Evolutionary conservation across 495 filamentous ascomycete genomes (phyloP).

Genomic region (Gamarada debralockiae): DNA sequence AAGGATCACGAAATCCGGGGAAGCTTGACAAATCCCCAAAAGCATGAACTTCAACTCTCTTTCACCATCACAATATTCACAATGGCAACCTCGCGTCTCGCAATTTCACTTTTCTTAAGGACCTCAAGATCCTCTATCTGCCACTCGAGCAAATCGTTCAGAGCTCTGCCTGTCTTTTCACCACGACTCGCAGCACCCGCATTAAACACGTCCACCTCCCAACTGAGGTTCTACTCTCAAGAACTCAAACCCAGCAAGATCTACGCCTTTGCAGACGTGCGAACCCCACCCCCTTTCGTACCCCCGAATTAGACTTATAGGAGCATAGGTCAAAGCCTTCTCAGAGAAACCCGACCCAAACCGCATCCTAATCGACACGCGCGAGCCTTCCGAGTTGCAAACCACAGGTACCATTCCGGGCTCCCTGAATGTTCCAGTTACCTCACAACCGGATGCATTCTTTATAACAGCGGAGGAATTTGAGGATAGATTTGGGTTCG

Average conservation of each 20-base stretch:
- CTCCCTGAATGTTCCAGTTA: constrained; percentile 76
- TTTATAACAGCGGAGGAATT: constrained; percentile 75
- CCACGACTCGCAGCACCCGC: background rate
- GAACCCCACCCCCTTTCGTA: constrained; percentile 1
- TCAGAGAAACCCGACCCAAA: constrained; percentile 24
- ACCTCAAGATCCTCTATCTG: constrained; percentile 15
- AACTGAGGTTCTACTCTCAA: constrained; percentile 18
- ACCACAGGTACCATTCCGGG: constrained; percentile 72
- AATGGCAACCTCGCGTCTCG: constrained; percentile 19
- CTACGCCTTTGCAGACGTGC: constrained; percentile 43
- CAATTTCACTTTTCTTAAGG: constrained; percentile 16
- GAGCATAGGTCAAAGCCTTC: constrained; percentile 27
- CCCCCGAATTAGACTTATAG: background rate
- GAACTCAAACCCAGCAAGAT: constrained; percentile 30
- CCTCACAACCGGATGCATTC: constrained; percentile 70
- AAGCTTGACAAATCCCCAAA: background rate
- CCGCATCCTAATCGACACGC: constrained; percentile 56
- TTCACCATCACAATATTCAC: background rate
- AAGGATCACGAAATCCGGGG: constrained; percentile 10
- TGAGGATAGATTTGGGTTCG: constrained; percentile 64
- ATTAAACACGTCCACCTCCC: background rate
- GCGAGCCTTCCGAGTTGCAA: constrained; percentile 75
- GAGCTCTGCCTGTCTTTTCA: constrained; percentile 1
- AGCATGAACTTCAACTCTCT: constrained; percentile 1
- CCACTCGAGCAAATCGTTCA: constrained; percentile 2